A percentile compares a stretch with the other conserved stretches of the same genome.
Evolutionary conservation across 805 yeast species (phyloP).

Genomic region (Candida berthetii): DNA sequence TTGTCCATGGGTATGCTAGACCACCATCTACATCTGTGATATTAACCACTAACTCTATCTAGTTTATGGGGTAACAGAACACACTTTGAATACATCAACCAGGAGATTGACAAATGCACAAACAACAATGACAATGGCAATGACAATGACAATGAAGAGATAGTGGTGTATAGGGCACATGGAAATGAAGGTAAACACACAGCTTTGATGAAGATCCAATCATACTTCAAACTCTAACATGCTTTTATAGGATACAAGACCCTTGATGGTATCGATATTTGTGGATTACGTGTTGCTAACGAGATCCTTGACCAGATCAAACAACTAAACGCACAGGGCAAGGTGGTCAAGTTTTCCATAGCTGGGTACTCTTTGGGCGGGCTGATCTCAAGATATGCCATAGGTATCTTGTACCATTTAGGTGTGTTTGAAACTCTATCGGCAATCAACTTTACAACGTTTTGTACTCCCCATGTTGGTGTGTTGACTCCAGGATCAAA

Average conservation of each 20-base stretch:
- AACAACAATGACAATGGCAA: slow-evolving; percentile 9
- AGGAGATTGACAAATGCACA: slow-evolving; percentile 33
- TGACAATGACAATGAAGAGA: too few relatives aligned
- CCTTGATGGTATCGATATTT: slow-evolving; percentile 82
- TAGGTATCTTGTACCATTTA: slow-evolving; percentile 59
- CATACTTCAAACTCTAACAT: too few relatives aligned
- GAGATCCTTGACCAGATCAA: slow-evolving; percentile 47
- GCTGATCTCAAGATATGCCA: slow-evolving; percentile 66
- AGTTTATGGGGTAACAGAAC: slow-evolving; percentile 73
- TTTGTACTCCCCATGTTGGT: slow-evolving; percentile 71
- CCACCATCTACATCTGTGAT: background rate
- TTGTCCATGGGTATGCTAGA: slow-evolving; percentile 49
- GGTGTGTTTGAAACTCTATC: slow-evolving; percentile 45
- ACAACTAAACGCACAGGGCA: slow-evolving; percentile 13
- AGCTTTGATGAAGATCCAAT: too few relatives aligned
- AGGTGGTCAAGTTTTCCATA: slow-evolving; percentile 61
- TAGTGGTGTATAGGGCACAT: slow-evolving; percentile 15
- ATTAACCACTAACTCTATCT: background rate
- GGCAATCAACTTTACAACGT: slow-evolving; percentile 55
- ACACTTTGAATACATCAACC: slow-evolving; percentile 59
- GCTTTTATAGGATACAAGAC: slow-evolving; percentile 59
- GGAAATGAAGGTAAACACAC: slow-evolving; percentile 14
- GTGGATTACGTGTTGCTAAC: slow-evolving; percentile 68
- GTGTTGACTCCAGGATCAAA: slow-evolving; percentile 53
- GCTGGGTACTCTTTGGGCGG: slow-evolving; percentile 89